Base-by-base conservation (phyloP, 192 early-diverging fungal genomes). In the Backusella morwellensis region DNA sequence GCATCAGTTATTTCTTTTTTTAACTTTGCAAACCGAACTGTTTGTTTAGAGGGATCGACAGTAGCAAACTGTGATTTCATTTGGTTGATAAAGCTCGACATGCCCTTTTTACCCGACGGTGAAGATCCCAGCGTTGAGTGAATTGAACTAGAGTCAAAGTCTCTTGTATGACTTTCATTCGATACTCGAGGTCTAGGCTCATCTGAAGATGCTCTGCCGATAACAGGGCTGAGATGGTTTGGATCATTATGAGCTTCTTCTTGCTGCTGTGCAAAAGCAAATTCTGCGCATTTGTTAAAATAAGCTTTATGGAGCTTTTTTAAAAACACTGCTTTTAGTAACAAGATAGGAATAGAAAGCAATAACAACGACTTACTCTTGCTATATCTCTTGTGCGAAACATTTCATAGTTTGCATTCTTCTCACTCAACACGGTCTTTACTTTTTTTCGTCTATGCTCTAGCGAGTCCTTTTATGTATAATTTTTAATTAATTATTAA, bases 1-100 rank as follows among this genome's bases (percentile, higher is more conserved):
- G 80, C 36, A 42, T 81, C 80, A 11, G 68, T 54, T 29, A 81
- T 75, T 23, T 81, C 80, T 40, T 81, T 77, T 41, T 81, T 81
- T 9, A 73, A 19, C 35, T 78, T 81, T 34, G 76, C 76, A 34
- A 66, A 70, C 36, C 74, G 66, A 36, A 56, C 69, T n/a, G 34
- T 77, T n/a, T 74, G 76, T 36, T 81, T 81, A 29, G 40, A 47
- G 14, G 76, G 72, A 77, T 81, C 80, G 4, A 52, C 34, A 17
- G 63, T 41, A 68, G 66, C 38, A 34, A 72, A 63, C 15, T 75
- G 75, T 54, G 76, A 70, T 34, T 66, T 66, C 73, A 81, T 77
- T n/a, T 75, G 59, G 0, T 44, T 52, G 44, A 81, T 81, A 59
- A 81, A 81, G 4, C 76, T 47, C 17, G 71, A 72, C 63, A 81